phyloP scores from a whole-genome alignment of 768 basidiomycete species.

The Mycena albidolilacea region DNA sequence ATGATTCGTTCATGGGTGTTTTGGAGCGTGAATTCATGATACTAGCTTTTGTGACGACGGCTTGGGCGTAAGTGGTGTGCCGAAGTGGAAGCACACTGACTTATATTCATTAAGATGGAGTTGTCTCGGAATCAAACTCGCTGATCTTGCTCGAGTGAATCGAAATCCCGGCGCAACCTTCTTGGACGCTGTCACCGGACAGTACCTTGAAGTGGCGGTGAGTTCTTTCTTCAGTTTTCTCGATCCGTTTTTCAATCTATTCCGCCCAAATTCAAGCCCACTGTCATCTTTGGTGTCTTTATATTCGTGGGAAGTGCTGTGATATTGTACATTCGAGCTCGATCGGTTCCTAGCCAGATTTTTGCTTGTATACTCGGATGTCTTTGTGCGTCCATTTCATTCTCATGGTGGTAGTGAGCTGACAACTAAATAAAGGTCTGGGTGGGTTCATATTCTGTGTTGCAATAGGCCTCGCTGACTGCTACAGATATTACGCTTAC shows the following conservation, averaged over 20 bases:
- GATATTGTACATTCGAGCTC: slow-evolving; percentile 73
- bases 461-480: not conserved
- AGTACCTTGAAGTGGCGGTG: slow-evolving; percentile 69
- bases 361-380: slow-evolving; percentile 72
- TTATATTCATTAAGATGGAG: slow-evolving; percentile 65
- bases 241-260: not conserved
- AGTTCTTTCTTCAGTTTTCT: slow-evolving; percentile 36
- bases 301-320: slow-evolving; percentile 72
- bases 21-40: slow-evolving; percentile 76
- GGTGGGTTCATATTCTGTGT: slow-evolving; percentile 52
- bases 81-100: not conserved
- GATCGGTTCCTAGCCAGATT: slow-evolving; percentile 73
- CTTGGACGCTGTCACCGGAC: slow-evolving; percentile 60
- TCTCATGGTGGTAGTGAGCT: not conserved
- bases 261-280: slow-evolving; percentile 57
- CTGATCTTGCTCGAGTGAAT: slow-evolving; percentile 67
- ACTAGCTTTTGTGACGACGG: slow-evolving; percentile 60
- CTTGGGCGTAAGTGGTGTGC: slow-evolving; percentile 72
- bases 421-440: slow-evolving; percentile 42
- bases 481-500: slow-evolving; percentile 70
- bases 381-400: slow-evolving; percentile 53
- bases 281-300: slow-evolving; percentile 72
- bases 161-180: slow-evolving; percentile 56
- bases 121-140: slow-evolving; percentile 75
- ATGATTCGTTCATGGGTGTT: slow-evolving; percentile 77